Percentiles rank a stretch among this genome's conserved stretches.
Conservation (phyloP, 83 land plant genomes). For the Thuja plicata region DNA sequence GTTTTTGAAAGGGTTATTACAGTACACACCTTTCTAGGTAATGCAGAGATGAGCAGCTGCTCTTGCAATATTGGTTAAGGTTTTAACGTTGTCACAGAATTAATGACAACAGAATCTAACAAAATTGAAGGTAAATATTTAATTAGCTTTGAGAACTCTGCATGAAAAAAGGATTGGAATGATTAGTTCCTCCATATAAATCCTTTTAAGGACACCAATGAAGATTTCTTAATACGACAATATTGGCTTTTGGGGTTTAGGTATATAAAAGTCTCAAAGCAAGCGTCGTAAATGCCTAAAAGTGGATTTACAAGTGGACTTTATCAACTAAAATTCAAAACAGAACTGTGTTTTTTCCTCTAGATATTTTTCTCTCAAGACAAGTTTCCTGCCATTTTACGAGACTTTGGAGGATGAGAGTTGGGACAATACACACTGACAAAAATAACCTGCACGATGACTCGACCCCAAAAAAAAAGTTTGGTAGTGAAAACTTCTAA, state of each 20-base stretch:
- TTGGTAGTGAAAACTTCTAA: neutral
- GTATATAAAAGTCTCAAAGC: neutral
- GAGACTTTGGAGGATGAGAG: neutral
- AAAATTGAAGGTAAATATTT: neutral
- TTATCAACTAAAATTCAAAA: neutral
- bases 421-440: neutral
- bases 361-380: neutral
- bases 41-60: neutral
- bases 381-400: neutral
- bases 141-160: neutral
- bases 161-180: neutral
- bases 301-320: neutral
- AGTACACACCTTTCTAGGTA: neutral
- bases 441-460: neutral
- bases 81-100: neutral
- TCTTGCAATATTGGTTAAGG: neutral
- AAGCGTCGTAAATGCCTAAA: neutral
- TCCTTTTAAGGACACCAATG: neutral
- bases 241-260: neutral
- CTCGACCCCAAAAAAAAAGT: neutral
- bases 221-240: neutral
- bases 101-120: neutral
- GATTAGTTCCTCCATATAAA: neutral
- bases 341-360: neutral
- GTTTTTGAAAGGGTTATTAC: no score